A percentile compares a stretch with the other conserved stretches of the same genome.
These are phyloP conservation scores for Furculomyces boomerangus DNA, from an alignment of 371 early-diverging fungal genomes.

Conservation along the genomic window DNA sequence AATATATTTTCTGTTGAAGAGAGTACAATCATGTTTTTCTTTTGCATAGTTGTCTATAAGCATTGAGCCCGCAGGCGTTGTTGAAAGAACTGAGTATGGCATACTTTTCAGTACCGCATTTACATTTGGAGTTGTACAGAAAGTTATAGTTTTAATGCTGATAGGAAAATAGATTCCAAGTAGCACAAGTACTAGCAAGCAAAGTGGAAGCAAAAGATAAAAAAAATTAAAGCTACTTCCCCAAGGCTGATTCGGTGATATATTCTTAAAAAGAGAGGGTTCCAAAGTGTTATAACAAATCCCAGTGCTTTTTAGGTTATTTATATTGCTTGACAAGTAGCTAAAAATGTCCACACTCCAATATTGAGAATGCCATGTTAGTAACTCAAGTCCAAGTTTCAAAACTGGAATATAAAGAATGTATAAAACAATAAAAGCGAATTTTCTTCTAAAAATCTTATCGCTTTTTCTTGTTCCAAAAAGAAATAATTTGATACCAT, in stretches of 20 bases:
- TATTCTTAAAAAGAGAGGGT: too few relatives aligned
- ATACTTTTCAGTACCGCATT: neutral
- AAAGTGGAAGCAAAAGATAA: neutral
- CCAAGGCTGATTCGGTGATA: too few relatives aligned
- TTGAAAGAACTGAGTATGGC: neutral
- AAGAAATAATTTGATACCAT: neutral
- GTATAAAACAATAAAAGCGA: constrained; percentile 26
- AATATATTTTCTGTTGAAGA: too few relatives aligned
- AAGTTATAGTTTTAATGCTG: neutral
- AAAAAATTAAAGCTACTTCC: neutral
- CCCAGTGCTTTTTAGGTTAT: constrained; percentile 12
- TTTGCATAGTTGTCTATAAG: neutral
- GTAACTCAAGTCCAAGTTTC: constrained; percentile 33
- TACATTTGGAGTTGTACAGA: neutral
- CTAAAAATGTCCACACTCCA: constrained; percentile 27
- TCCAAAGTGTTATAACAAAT: constrained; percentile 16
- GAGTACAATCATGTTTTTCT: neutral
- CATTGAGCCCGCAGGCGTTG: neutral
- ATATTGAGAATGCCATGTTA: constrained; percentile 35
- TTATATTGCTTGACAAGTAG: constrained; percentile 20
- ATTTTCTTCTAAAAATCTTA: constrained; percentile 8
- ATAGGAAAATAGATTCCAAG: neutral
- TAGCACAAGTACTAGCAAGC: neutral
- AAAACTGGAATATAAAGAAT: constrained; percentile 35
- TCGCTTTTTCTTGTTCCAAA: constrained; percentile 16